Conservation (phyloP, 2,329 filamentous ascomycete genomes). For the Xylaria sp. region DNA sequence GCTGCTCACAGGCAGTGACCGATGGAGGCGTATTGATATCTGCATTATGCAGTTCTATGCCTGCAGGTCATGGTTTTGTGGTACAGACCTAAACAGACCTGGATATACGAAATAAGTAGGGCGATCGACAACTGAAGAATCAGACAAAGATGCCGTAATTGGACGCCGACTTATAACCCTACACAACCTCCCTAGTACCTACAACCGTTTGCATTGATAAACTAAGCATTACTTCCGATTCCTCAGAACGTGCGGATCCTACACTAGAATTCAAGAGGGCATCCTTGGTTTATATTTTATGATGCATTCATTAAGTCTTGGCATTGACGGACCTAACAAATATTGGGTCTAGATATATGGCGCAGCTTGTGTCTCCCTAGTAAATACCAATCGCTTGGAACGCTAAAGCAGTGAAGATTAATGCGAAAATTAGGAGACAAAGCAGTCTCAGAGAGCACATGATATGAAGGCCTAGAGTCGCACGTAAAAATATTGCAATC, state of each 20-base stretch:
- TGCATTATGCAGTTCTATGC: neutral
- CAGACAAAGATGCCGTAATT: neutral
- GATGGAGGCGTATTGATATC: neutral
- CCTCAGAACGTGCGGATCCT: neutral
- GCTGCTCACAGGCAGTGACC: neutral
- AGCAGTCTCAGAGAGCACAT: neutral
- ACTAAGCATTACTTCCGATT: neutral
- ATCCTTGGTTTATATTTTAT: neutral
- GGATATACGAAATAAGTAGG: neutral
- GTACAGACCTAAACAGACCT: neutral
- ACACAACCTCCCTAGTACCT: neutral
- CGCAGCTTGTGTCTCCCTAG: neutral
- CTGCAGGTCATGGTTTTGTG: conserved; percentile 4
- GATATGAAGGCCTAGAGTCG: neutral
- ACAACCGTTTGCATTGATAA: neutral
- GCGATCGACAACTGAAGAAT: neutral
- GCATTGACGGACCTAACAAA: neutral
- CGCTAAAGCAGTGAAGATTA: neutral
- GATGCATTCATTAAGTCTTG: neutral
- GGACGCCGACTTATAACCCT: neutral
- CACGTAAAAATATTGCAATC: neutral
- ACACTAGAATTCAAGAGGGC: neutral
- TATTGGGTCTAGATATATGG: neutral
- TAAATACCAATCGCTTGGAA: neutral
- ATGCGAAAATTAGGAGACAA: neutral